phyloP scores from a whole-genome alignment of 1,284 basidiomycete species.

The Ceratobasidium sp. region DNA sequence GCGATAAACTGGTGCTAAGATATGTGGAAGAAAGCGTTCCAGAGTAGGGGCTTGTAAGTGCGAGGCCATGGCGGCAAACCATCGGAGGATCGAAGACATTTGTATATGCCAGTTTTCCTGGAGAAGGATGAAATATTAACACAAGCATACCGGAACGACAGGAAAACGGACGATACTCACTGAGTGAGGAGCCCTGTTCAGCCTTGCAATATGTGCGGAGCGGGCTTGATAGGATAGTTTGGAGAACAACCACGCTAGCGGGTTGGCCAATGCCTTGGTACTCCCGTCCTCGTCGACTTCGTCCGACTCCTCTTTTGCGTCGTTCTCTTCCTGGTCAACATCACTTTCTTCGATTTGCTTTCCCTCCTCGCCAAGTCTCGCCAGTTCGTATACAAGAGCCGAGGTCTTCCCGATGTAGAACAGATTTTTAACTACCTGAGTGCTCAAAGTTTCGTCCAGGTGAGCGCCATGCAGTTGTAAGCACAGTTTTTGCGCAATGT shows the following conservation, averaged over 20 bases:
- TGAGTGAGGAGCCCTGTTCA: slow-evolving; percentile 64
- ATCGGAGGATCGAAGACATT: slow-evolving; percentile 85
- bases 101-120: slow-evolving; percentile 83
- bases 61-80: slow-evolving; percentile 92
- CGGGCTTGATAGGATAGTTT: slow-evolving; percentile 91
- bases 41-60: slow-evolving; percentile 72
- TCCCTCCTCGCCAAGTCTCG: slow-evolving; percentile 50
- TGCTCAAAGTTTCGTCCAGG: slow-evolving; percentile 80
- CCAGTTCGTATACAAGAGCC: slow-evolving; percentile 61
- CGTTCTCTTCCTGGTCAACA: slow-evolving; percentile 47
- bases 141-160: background rate
- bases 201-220: slow-evolving; percentile 77
- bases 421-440: slow-evolving; percentile 95
- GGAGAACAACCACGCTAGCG: slow-evolving; percentile 93
- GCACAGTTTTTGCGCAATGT: slow-evolving; percentile 82
- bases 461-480: slow-evolving; percentile 86
- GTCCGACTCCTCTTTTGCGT: slow-evolving; percentile 52
- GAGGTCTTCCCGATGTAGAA: slow-evolving; percentile 93
- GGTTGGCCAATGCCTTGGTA: slow-evolving; percentile 63
- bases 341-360: slow-evolving; percentile 57
- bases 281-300: slow-evolving; percentile 55
- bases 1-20: slow-evolving; percentile 89
- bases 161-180: slow-evolving; percentile 61
- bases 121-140: slow-evolving; percentile 5
- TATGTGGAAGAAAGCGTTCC: slow-evolving; percentile 83